Base-by-base conservation (phyloP, 441 rosid species). In the Theobroma grandiflorum region DNA sequence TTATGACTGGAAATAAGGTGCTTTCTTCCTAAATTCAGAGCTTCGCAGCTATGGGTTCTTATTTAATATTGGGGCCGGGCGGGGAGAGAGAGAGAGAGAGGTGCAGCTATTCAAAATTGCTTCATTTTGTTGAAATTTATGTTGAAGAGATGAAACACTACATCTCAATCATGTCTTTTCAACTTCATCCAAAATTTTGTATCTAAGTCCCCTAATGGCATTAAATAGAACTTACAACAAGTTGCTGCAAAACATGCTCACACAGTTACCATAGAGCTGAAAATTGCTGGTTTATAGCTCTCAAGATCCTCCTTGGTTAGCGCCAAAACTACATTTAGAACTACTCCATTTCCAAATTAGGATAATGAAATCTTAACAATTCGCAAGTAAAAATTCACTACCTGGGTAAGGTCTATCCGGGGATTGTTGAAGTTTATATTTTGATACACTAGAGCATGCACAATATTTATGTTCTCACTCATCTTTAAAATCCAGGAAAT, bases 151-250 rank as follows among this genome's bases (percentile, higher is more conserved):
- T 33, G 42, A 49, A 49, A 33, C 15, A 50, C 22, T 33, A 50
- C 22, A 49, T 49, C 59, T 50, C 74, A 49, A 70, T 71, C 43
- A 8, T 43, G 31, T 42, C 40, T 63, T 7, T 75, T 62, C 53
- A 35, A 18, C 62, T 64, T 53, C 38, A 52, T 52, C 7, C 42
- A 59, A 43, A 75, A 59, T 75, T 22, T 42, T 2, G 35, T 22
- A 61, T 42, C 68, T 8, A 14, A 42, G 22, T 75, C 68, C 55
- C 42, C 26, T 42, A 42, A 58, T 7, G 16, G 68, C 78, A 75
- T 75, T 42, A 7, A 2, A 74, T 11, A 26, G 12, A 75, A 26
- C 38, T 61, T 8, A 61, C 0, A 16, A 37, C 15, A 58, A 26
- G 40, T 59, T 26, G 26, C 42, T 8, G 3, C 16, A 4, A 61